Base-by-base conservation (phyloP, 306 rosid species). In the Inga laurina region DNA sequence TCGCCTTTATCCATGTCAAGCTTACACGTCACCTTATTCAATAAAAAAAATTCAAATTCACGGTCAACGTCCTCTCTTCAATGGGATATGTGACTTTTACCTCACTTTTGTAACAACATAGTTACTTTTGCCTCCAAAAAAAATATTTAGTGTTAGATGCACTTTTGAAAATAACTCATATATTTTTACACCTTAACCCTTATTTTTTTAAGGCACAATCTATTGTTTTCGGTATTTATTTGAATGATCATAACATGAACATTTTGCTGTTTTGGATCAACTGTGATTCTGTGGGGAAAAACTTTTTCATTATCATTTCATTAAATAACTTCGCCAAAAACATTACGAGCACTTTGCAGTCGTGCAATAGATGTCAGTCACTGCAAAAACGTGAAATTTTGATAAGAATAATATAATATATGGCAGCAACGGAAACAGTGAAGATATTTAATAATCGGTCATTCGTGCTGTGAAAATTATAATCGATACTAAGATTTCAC, bases 1-100 rank as follows among this genome's bases (percentile, higher is more conserved):
- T 74, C 61, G 10, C 35, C 51, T 84, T 89, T 84, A 32, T 32
- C 34, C 34, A 32, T 27, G 34, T 32, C 34, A 32, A 3, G 34
- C 34, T 32, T 32, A 32, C 34, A 32, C 34, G 3, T 2, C 34
- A 32, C 0, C 3, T 2, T 32, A 32, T 32, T 32, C 2, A 32
- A 3, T 32, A 0, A 32, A 32, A 32, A 32, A 32, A 2, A 32
- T 32, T 3, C 34, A 32, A 32, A 0, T 32, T 32, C 34, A 32
- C 3, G 34, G 34, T 32, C 34, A 32, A 32, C 34, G 3, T 32
- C 3, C 34, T 32, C 34, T 2, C 34, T 32, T 2, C 0, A 32
- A 32, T 3, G 3, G 2, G 2, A 32, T 32, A 2, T 32, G 34
- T 32, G 34, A 32, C 34, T 32, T 32, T 32, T 32, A 0, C 34